Base-by-base conservation (phyloP, 1,139 yeast species). In the Torulaspora pretoriensis region DNA sequence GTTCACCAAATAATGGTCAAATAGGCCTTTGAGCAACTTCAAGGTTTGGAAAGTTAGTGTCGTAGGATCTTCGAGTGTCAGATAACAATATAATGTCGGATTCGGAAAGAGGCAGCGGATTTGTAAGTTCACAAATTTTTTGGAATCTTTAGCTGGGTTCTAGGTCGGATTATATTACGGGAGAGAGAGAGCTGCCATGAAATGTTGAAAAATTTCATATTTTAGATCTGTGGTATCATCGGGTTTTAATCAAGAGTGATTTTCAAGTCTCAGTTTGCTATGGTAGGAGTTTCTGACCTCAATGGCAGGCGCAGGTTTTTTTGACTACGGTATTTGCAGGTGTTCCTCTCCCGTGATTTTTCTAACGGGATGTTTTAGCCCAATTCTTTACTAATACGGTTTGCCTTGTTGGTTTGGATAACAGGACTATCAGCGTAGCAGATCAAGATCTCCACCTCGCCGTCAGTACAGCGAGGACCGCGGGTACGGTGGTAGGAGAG, bases 401-500 rank as follows among this genome's bases (percentile, higher is more conserved):
- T 26, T 29, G 34, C 27, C 35, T 16, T 14, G n/a, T 28, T 26
- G 17, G 22, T 38, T 24, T 27, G 30, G 26, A 24, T 14, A 12
- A 22, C 38, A 41, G 40, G 47, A 46, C 22, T 42, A 51, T 35
- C 53, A 55, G 43, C 56, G 59, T 33, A 53, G 52, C 37, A 55
- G 60, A 42, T 57, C 61, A 23, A 48, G 60, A 42, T 57, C 61
- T 23, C 61, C 61, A 17, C 49, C 49, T 29, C 57, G 57, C 45
- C 55, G 58, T 35, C 51, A 38, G 13, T 31, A 25, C 35, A 50
- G 51, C 36, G 51, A 46, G 34, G 54, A 47, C 31, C 43, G 52
- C 29, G 48, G 45, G 39, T 42, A 41, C 17, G 47, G 46, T 14
- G 33, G 35, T 10, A 38, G 46, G 27, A 41, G 48, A 17, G 43